These are phyloP conservation scores for Candida peoriensis DNA, from an alignment of 805 yeast species.

Conservation along the genomic window DNA sequence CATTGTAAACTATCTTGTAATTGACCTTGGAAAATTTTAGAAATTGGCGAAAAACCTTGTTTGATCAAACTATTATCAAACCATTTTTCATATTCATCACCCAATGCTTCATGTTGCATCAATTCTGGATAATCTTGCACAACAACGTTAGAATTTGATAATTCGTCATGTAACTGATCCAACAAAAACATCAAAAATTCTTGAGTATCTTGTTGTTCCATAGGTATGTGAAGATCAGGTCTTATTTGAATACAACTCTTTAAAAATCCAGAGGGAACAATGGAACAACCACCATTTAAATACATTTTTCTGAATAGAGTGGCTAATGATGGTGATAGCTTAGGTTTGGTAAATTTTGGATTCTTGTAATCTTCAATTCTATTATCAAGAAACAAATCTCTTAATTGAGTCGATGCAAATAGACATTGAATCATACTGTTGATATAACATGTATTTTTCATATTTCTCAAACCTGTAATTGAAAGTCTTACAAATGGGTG, in stretches of 20 bases:
- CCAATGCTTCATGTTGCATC: conserved; percentile 28
- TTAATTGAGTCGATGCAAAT: conserved; percentile 48
- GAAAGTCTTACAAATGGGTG: conserved; percentile 38
- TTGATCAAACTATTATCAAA: conserved; percentile 43
- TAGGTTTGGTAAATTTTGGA: conserved; percentile 23
- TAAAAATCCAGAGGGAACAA: conserved; percentile 62
- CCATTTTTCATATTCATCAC: conserved; percentile 59
- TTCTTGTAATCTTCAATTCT: conserved; percentile 40
- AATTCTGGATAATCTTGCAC: conserved; percentile 34
- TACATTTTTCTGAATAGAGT: conserved; percentile 53
- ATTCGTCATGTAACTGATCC: conserved; percentile 66
- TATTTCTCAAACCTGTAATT: conserved; percentile 59
- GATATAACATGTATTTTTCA: conserved; percentile 73
- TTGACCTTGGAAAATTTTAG: conserved; percentile 68
- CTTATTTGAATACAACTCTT: conserved; percentile 45
- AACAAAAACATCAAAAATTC: conserved; percentile 64
- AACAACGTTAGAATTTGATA: conserved; percentile 36
- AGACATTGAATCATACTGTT: conserved; percentile 70
- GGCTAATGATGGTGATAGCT: conserved; percentile 46
- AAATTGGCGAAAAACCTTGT: conserved; percentile 66
- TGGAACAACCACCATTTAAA: conserved; percentile 52
- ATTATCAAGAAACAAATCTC: conserved; percentile 42
- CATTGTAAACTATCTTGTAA: conserved; percentile 60
- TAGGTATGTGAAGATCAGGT: conserved; percentile 65
- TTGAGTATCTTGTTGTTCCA: conserved; percentile 79